phyloP scores from a whole-genome alignment of 768 basidiomycete species.

The Lactarius sanguifluus region DNA sequence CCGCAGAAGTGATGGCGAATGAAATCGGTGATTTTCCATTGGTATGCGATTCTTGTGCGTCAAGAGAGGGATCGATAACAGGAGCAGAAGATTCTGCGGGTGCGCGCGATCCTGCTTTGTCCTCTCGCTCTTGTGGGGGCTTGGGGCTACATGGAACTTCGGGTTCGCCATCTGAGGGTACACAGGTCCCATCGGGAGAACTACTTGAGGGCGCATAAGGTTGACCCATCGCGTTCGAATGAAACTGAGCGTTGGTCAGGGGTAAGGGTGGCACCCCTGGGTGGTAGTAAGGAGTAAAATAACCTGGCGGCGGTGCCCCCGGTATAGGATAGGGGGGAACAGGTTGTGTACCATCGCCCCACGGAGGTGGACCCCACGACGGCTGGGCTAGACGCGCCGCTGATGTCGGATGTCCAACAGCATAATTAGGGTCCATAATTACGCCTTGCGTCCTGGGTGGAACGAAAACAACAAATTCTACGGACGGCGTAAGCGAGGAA shows the following conservation, averaged over 20 bases:
- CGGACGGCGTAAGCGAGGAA: constrained; percentile 8
- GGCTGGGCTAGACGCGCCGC: constrained; percentile 45
- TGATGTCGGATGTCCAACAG: constrained; percentile 52
- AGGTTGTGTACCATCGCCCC: constrained; percentile 38
- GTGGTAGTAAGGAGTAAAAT: constrained; percentile 28
- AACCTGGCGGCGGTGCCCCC: constrained; percentile 22
- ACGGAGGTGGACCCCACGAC: constrained; percentile 37
- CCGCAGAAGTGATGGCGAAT: constrained; percentile 32
- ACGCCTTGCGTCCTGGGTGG: constrained; percentile 40
- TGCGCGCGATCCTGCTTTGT: constrained; percentile 9
- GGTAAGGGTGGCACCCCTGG: constrained; percentile 32
- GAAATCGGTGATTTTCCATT: constrained; percentile 25
- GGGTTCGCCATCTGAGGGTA: constrained; percentile 19
- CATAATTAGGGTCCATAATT: constrained; percentile 45
- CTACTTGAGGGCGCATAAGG: constrained; percentile 12
- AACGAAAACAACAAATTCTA: constrained; percentile 26
- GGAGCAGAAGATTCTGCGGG: constrained; percentile 25
- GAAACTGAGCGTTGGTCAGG: constrained; percentile 17
- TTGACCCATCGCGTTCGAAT: constrained; percentile 6
- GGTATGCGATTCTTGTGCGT: constrained; percentile 30
- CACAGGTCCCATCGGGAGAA: constrained; percentile 7
- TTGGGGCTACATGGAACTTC: constrained; percentile 15
- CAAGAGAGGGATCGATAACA: constrained; percentile 44
- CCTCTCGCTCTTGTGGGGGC: constrained; percentile 21
- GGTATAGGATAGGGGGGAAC: constrained; percentile 25